Base-by-base conservation (phyloP, 1,284 basidiomycete genomes). In the Ceratobasidium sp. region DNA sequence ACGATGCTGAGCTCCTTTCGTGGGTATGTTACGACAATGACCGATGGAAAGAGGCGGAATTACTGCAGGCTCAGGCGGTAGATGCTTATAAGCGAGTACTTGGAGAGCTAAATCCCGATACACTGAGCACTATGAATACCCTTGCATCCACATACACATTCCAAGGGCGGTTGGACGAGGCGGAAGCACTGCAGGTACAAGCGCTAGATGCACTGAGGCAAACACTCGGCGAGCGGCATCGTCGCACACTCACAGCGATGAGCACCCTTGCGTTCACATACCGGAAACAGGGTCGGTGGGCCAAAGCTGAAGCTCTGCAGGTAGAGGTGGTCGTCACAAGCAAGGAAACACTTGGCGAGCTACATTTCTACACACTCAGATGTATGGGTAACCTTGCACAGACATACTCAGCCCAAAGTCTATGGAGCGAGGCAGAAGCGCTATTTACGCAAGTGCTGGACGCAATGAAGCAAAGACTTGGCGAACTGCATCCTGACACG, bases 101-200 rank as follows among this genome's bases (percentile, higher is more conserved):
- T 13, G 71, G 61, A 9, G 59, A 64, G 1, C 44, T 64, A 20
- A 42, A 74, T n/a, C 67, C 52, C 44, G 13, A 52, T 26, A 64
- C 57, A 15, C 50, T 69, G 13, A 42, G 13, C 28, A 40, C 13
- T 33, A 6, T 40, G 15, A 3, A 15, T 26, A 33, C 54, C 33
- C 67, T 56, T 28, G 67, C 67, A 23, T 1, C 42, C 3, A 20
- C n/a, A 9, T 69, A 69, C 52, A 13, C n/a, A n/a, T n/a, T n/a
- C n/a, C 23, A n/a, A 7, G 57, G 57, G 2, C 57, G 3, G 28
- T 38, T 5, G 17, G 23, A 59, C 4, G 20, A 57, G 10, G 56
- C 6, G n/a, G 66, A 50, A 28, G 50, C 17, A 12, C 13, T 68
- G 4, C 23, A 52, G 17, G 46, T 52, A 3, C 26, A 68, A 12